Evolutionary conservation across 352 stramenopile genomes (phyloP), one percentile per base, ranked within the genome.

Genomic region (Phytophthora citrophthora): DNA sequence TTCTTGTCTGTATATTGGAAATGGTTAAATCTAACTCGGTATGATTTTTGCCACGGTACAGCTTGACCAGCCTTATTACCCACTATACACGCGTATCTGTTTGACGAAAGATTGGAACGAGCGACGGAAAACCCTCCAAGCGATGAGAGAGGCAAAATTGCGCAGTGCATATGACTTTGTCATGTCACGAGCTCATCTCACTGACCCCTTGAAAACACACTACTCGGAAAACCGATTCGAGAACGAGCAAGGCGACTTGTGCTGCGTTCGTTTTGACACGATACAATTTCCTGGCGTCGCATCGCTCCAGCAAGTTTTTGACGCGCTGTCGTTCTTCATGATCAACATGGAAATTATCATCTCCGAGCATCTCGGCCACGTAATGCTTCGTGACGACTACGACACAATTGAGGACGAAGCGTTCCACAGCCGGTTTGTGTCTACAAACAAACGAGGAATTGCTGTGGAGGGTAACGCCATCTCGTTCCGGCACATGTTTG

Each of bases 301-400:
- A 7, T 78, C 66, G 0, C 50, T 84, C 11, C 39, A 65, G 11
- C 54, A 78, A 53, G 70, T 84, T 13, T 81, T 60, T 23, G 70
- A 84, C 9, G 63, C 59, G 10, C 46, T 72, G 8, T 47, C 56
- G 20, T 77, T 72, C 24, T 78, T 66, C 44, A 53, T 68, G 31
- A 38, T 34, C 26, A 79, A 82, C 40, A 76, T 80, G 48, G 72
- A 84, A 46, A 81, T 84, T 49, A 60, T 58, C 38, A 64, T 76
- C 18, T 77, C 70, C 1, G 72, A 84, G 47, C 50, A 64, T 5
- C 36, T 80, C 4, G 73, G 67, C 0, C 61, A 67, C n/a, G 52
- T 78, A 18, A 76, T 74, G 47, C 57, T 81, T 41, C 68, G 71
- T 11, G 74, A 83, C 5, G 64, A 76, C 47, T 70, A 81, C 39